Evolutionary conservation across 306 rosid species (phyloP).

Genomic region (Trifolium subterraneum): DNA sequence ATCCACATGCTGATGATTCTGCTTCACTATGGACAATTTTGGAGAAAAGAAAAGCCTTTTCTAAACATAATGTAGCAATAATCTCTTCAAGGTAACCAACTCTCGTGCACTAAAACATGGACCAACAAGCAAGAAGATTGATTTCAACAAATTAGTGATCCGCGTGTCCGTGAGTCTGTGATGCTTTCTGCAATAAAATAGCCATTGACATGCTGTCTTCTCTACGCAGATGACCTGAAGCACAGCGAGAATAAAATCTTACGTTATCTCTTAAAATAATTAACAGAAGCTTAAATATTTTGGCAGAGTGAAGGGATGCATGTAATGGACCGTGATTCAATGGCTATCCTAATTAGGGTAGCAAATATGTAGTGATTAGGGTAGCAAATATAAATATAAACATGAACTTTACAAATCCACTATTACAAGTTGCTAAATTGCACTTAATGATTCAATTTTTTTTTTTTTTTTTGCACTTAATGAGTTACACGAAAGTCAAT

Average conservation of each 20-base stretch:
- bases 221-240: constrained; percentile 51
- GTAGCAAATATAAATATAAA: neutral
- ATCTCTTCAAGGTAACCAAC: constrained; percentile 8
- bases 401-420: constrained; percentile 20
- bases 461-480: neutral
- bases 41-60: constrained; percentile 30
- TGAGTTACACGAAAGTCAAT: neutral
- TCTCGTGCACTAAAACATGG: constrained; percentile 31
- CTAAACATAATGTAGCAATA: constrained; percentile 34
- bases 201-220: constrained; percentile 32
- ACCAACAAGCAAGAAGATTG: constrained; percentile 37
- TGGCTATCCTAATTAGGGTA: neutral
- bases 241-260: constrained; percentile 24
- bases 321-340: too few relatives aligned
- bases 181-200: constrained; percentile 37
- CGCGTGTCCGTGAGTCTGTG: neutral
- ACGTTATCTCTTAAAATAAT: constrained; percentile 26
- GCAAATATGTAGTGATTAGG: constrained; percentile 2
- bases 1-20: constrained; percentile 41
- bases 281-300: neutral
- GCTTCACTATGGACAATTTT: constrained; percentile 34
- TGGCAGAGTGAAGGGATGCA: neutral
- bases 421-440: constrained; percentile 11
- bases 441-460: constrained; percentile 6
- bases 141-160: too few relatives aligned